phyloP scores from a whole-genome alignment of 2,329 filamentous ascomycete genomes.

The Shiraia bambusicola region DNA sequence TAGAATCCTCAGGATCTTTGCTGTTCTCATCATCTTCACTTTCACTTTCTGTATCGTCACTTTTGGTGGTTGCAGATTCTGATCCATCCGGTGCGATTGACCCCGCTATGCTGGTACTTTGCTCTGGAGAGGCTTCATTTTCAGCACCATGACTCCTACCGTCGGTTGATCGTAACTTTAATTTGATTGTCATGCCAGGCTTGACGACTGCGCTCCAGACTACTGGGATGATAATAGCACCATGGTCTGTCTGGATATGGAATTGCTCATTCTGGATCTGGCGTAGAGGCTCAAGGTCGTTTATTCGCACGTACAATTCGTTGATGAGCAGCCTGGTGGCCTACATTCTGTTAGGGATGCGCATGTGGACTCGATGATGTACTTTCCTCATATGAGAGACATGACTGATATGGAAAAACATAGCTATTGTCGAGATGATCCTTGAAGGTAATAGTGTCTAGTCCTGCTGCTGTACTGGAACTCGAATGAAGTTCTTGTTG shows the following conservation, averaged over 20 bases:
- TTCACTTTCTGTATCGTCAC: neutral
- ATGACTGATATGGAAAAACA: neutral
- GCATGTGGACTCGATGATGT: neutral
- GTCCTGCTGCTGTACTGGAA: too few relatives aligned
- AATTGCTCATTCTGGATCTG: constrained; percentile 15
- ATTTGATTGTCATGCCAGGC: constrained; percentile 8
- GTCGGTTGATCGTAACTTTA: neutral
- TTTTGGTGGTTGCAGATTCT: neutral
- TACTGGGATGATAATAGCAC: constrained; percentile 19
- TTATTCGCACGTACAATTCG: constrained; percentile 11
- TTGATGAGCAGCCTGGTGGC: constrained; percentile 11
- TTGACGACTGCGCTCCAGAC: constrained; percentile 20
- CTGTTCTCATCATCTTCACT: neutral
- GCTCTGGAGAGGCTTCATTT: neutral
- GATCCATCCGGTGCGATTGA: neutral
- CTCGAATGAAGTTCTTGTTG: too few relatives aligned
- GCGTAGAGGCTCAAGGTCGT: constrained; percentile 2
- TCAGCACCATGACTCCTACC: neutral
- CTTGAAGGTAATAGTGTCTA: neutral
- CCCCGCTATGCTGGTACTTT: neutral
- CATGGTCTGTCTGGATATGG: constrained; percentile 10
- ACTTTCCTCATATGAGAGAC: constrained; percentile 1
- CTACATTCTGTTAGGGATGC: constrained; percentile 5
- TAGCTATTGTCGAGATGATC: neutral
- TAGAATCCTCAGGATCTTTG: too few relatives aligned